Evolutionary conservation across 2,329 filamentous ascomycete species (phyloP), one percentile per base, ranked within the genome.

Genomic region (Aspergillus sp.): DNA sequence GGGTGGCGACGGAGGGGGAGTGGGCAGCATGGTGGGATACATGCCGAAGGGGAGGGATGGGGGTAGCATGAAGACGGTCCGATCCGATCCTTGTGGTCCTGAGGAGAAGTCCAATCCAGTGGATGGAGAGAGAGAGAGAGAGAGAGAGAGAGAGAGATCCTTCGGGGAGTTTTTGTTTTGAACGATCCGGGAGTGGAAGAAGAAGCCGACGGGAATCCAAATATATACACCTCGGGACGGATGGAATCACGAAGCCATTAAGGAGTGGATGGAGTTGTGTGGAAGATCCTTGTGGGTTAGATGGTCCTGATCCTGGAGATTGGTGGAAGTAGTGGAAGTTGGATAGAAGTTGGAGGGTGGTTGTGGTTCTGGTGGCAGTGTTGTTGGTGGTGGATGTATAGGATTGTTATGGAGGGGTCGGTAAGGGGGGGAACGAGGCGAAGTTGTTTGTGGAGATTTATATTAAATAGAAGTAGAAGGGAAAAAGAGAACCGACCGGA

Each of bases 11-110:
- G 73, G 66, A 34, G 75, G 75, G 50, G 76, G 76, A 47, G 76
- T 78, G 36, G 75, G 73, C 31, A 78, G 66, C 68, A 76, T 73
- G 59, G 66, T 67, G 47, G 73, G 73, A 64, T 72, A 75, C 71
- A 76, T 75, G 64, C 58, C 69, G 32, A 52, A 60, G 17, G 56
- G 50, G 45, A 45, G 54, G 52, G 50, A 42, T 31, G 56, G 59
- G 49, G 54, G 48, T 43, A 61, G 55, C 60, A 63, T 61, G 52
- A 52, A 36, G 45, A 52, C 25, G 25, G 25, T 29, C 25, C 25
- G 25, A 29, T 29, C 6, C 11, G 25, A 29, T 0, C n/a, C n/a
- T n/a, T n/a, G n/a, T n/a, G n/a, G n/a, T n/a, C n/a, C n/a, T n/a
- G 44, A 50, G 40, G 40, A 51, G 42, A 34, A 48, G 17, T 20